Base-by-base conservation (phyloP, 352 stramenopile species). In the Phytopythium litorale region DNA sequence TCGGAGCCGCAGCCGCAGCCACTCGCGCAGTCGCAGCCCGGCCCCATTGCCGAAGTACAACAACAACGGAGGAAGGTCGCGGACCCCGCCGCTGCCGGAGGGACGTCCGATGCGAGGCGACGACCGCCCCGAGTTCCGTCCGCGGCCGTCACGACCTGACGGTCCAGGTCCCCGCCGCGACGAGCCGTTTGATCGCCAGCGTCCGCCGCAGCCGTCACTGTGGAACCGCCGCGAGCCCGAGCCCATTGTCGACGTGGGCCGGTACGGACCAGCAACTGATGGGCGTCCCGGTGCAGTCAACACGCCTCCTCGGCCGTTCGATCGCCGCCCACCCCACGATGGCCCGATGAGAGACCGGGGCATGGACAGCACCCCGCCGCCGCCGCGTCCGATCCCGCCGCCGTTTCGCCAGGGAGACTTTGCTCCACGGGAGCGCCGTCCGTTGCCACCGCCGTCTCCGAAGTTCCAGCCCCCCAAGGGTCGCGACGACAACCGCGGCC, bases 91-190 rank as follows among this genome's bases (percentile, higher is more conserved):
- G 15, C 60, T 59, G 19, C 73, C 62, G 62, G 68, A 67, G n/a
- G 71, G 68, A 38, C 65, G 66, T 11, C 73, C 68, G 1, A 49
- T 48, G 40, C 69, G 68, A 48, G 48, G 66, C 28, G 66, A 77
- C 33, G 50, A 57, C 23, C 68, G 62, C 15, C 52, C 65, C 50
- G 65, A 65, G 46, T 54, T 54, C 48, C 48, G 48, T 38, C 68
- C 45, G 1, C 45, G 45, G 16, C 60, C 55, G 35, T 65, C 59
- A 12, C 59, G 60, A 7, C 56, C 71, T 32, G 72, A 80, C 49
- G 78, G 25, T 0, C 48, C 76, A 2, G 76, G 81, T 49, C 60
- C 84, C 64, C 74, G 76, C 18, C 74, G 71, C n/a, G 70, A 85
- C 32, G 74, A 85, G 33, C 70, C 73, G 40, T 65, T 81, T 52